Evolutionary conservation across 306 rosid genomes (phyloP).

Genomic region (Sechiopsis laciniata): DNA sequence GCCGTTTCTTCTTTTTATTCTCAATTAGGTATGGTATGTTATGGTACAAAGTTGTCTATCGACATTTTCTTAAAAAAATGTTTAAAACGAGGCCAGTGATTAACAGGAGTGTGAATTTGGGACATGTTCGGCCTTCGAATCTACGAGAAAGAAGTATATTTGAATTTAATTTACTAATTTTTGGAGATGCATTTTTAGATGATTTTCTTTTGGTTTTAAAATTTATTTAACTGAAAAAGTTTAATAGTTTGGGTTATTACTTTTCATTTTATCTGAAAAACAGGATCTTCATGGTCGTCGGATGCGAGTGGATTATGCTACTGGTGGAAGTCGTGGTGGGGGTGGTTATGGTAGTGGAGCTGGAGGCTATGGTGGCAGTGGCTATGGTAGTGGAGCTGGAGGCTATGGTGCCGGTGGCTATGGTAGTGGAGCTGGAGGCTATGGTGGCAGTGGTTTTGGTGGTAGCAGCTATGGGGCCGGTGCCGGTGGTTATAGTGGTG

Average conservation of each 20-base stretch:
- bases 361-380: slow-evolving; percentile 24
- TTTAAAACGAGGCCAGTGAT: too few relatives aligned
- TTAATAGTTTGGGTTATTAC: neutral
- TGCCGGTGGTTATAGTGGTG: slow-evolving; percentile 26
- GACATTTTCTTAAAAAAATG: too few relatives aligned
- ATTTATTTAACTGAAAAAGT: neutral
- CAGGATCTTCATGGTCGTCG: slow-evolving; percentile 90
- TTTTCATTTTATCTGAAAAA: neutral
- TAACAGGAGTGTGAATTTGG: too few relatives aligned
- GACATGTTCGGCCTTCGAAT: neutral
- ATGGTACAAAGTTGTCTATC: too few relatives aligned
- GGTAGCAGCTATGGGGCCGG: too few relatives aligned
- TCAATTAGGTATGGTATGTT: too few relatives aligned
- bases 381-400: slow-evolving; percentile 21
- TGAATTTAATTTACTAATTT: neutral
- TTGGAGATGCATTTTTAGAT: neutral
- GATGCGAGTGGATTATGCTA: slow-evolving; percentile 74
- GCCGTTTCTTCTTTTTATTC: too few relatives aligned
- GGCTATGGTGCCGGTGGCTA: neutral
- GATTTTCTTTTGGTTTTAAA: neutral
- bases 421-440: slow-evolving; percentile 18
- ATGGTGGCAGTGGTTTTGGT: slow-evolving; percentile 21
- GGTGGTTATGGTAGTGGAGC: slow-evolving; percentile 25
- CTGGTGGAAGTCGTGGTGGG: slow-evolving; percentile 48
- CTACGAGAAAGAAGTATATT: neutral